Evolutionary conservation across 441 rosid species (phyloP).

Genomic region (Populus tomentosa): DNA sequence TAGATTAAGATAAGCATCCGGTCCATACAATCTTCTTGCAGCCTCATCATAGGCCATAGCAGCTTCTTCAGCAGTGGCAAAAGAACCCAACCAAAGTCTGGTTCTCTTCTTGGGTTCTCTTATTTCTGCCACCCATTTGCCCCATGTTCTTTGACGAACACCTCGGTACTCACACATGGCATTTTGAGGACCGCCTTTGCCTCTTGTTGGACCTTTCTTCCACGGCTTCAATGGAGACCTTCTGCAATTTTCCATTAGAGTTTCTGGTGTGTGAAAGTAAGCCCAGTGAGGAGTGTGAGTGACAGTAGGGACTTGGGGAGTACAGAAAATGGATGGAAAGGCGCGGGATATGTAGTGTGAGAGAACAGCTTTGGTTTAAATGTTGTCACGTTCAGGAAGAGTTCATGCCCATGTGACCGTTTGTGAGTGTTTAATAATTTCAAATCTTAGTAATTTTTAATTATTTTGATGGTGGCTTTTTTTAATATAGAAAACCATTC

Average conservation of each 20-base stretch:
- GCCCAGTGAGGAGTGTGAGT: slow-evolving; percentile 9
- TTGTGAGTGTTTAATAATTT: slow-evolving; percentile 13
- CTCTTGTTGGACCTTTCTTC: slow-evolving; percentile 92
- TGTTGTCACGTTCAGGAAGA: slow-evolving; percentile 67
- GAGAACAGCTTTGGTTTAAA: slow-evolving; percentile 45
- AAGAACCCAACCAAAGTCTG: slow-evolving; percentile 88
- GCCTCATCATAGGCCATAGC: slow-evolving; percentile 98
- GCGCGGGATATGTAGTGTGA: slow-evolving; percentile 54
- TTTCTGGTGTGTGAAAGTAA: neutral
- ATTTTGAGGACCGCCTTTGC: slow-evolving; percentile 94
- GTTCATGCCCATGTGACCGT: slow-evolving; percentile 64
- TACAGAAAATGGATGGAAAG: slow-evolving; percentile 25
- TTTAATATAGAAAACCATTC: neutral
- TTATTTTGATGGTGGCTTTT: neutral
- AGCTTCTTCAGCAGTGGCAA: slow-evolving; percentile 88
- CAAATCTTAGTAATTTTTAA: neutral
- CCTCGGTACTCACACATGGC: slow-evolving; percentile 82
- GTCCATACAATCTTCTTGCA: slow-evolving; percentile 69
- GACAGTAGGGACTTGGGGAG: slow-evolving; percentile 9
- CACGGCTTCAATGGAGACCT: slow-evolving; percentile 73
- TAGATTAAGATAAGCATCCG: slow-evolving; percentile 80
- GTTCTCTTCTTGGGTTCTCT: slow-evolving; percentile 91
- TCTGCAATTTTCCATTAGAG: slow-evolving; percentile 43
- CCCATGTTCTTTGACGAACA: slow-evolving; percentile 90
- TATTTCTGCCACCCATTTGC: slow-evolving; percentile 95